phyloP scores from a whole-genome alignment of 139 green algal genomes.

The Desmodesmus armatus region DNA sequence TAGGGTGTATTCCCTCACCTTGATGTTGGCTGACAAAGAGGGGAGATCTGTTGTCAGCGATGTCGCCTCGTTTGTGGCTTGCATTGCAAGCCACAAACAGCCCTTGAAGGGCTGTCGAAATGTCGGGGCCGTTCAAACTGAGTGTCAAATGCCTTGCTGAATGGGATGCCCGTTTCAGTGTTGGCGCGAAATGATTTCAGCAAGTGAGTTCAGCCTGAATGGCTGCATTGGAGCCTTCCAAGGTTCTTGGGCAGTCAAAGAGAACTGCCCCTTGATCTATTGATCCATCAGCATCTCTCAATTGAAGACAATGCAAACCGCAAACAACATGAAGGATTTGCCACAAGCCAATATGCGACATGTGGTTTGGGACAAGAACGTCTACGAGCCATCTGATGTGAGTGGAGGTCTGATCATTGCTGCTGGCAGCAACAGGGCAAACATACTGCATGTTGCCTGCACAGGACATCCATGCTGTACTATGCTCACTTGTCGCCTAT shows the following conservation, averaged over 20 bases:
- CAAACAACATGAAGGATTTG: background rate
- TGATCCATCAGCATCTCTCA: background rate
- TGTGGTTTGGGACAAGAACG: conserved; percentile 56
- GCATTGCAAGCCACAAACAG: too few relatives aligned
- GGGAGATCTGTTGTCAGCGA: too few relatives aligned
- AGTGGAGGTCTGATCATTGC: background rate
- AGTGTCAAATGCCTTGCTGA: background rate
- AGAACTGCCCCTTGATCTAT: background rate
- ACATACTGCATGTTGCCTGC: too few relatives aligned
- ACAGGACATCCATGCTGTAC: too few relatives aligned
- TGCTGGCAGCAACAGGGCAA: background rate
- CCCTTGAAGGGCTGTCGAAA: too few relatives aligned
- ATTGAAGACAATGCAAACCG: background rate
- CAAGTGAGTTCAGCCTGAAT: background rate
- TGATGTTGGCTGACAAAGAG: too few relatives aligned
- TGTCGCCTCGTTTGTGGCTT: too few relatives aligned
- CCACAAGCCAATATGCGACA: conserved; percentile 6
- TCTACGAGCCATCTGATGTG: conserved; percentile 88
- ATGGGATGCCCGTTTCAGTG: background rate
- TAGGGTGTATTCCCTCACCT: too few relatives aligned
- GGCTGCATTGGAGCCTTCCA: background rate
- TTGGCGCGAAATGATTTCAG: background rate
- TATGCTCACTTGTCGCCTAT: background rate
- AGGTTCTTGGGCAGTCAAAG: background rate
- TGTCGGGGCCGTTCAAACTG: too few relatives aligned